Evolutionary conservation across 441 rosid species (phyloP).

Genomic region (Pelargonium exstipulatum): DNA sequence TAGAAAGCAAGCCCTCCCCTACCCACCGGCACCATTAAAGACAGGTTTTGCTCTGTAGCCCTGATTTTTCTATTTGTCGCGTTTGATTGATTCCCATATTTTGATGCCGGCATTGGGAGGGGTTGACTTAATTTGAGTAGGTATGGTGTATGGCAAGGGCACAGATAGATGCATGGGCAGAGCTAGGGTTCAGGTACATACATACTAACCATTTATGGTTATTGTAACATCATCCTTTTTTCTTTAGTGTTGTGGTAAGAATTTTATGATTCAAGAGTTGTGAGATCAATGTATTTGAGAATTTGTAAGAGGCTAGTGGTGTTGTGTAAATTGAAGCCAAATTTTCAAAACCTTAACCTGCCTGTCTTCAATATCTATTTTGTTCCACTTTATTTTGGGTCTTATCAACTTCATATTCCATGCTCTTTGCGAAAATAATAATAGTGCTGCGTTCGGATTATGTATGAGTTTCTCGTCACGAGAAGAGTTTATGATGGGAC

Average conservation of each 20-base stretch:
- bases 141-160: background rate
- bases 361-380: no score
- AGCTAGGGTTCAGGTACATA: background rate
- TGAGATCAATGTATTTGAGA: background rate
- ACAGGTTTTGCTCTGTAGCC: slow-evolving; percentile 4
- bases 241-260: background rate
- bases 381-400: no score
- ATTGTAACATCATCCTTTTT: slow-evolving; percentile 5
- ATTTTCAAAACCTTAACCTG: no score
- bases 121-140: background rate
- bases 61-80: background rate
- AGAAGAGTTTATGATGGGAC: no score
- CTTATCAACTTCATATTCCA: no score
- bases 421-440: no score
- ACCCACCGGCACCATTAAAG: background rate
- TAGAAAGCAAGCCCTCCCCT: background rate
- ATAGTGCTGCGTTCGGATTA: no score
- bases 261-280: background rate
- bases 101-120: slow-evolving; percentile 1
- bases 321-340: no score
- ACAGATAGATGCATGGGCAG: slow-evolving; percentile 15
- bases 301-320: no score
- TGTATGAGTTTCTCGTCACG: no score
- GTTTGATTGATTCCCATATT: background rate
- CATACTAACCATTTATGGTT: slow-evolving; percentile 18